Percentiles rank a stretch among this genome's conserved stretches.
Evolutionary conservation across 2,329 filamentous ascomycete genomes (phyloP).

Genomic region (Aspergillus sp.): DNA sequence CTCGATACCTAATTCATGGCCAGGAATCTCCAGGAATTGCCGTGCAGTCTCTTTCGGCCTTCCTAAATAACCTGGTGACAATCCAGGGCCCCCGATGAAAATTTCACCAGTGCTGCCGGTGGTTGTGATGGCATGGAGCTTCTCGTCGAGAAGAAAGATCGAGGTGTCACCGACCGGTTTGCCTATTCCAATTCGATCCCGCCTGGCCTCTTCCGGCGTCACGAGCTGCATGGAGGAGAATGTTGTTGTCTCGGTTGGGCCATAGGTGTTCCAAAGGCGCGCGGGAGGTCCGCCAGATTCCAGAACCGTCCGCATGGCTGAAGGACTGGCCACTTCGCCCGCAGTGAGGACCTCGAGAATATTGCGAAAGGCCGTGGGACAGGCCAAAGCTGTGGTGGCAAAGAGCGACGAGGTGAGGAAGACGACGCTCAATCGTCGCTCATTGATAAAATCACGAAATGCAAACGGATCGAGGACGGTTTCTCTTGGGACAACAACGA

Average conservation of each 20-base stretch:
- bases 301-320: constrained; percentile 9
- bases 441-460: constrained; percentile 5
- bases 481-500: constrained; percentile 8
- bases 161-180: constrained; percentile 7
- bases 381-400: constrained; percentile 7
- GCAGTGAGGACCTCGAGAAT: constrained; percentile 9
- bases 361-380: constrained; percentile 6
- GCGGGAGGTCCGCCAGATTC: constrained; percentile 6
- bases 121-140: not conserved
- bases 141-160: constrained; percentile 6
- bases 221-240: constrained; percentile 8
- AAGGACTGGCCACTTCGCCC: constrained; percentile 9
- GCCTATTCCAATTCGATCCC: constrained; percentile 9
- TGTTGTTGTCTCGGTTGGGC: constrained; percentile 14
- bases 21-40: constrained; percentile 59
- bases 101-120: constrained; percentile 73
- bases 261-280: constrained; percentile 16
- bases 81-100: constrained; percentile 69
- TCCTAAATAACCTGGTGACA: constrained; percentile 69
- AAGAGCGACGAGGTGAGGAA: constrained; percentile 10
- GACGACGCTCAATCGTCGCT: constrained; percentile 2
- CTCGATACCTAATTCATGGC: not conserved
- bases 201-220: constrained; percentile 2
- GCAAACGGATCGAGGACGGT: constrained; percentile 9
- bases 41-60: constrained; percentile 56